Evolutionary conservation across 83 land plant species (phyloP).

Genomic region (Larix sibirica): DNA sequence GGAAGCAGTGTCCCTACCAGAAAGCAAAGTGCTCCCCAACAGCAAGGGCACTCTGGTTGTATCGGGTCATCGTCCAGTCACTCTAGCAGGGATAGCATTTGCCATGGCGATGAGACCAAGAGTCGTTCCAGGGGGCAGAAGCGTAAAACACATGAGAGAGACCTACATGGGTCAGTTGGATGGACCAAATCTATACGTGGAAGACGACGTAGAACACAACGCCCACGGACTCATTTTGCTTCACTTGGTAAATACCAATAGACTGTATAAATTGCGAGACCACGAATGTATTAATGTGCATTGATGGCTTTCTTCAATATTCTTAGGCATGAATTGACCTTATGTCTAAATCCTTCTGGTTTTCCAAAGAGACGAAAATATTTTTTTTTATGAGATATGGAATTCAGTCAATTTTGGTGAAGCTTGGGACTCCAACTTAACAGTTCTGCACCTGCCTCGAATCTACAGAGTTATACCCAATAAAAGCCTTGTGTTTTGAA

Average conservation of each 20-base stretch:
- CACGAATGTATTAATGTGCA: slow-evolving; percentile 8
- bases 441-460: too few species aligned
- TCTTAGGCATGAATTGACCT: slow-evolving; percentile 3
- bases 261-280: not conserved
- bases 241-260: slow-evolving; percentile 2
- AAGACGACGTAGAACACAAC: slow-evolving; percentile 18
- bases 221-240: not conserved
- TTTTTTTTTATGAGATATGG: too few species aligned
- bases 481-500: too few species aligned
- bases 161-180: not conserved
- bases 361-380: too few species aligned
- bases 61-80: slow-evolving; percentile 8
- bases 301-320: slow-evolving; percentile 13
- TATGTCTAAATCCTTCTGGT: too few species aligned
- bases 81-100: slow-evolving; percentile 15
- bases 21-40: slow-evolving; percentile 2
- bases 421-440: too few species aligned
- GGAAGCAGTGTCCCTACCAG: not conserved
- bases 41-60: slow-evolving; percentile 1
- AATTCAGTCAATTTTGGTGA: too few species aligned
- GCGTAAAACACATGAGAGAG: not conserved
- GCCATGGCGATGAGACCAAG: slow-evolving; percentile 12
- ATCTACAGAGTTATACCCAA: too few species aligned
- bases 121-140: not conserved
- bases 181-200: slow-evolving; percentile 18